Base-by-base conservation (phyloP, 2,329 filamentous ascomycete species). In the Aspergillus calidoustus region DNA sequence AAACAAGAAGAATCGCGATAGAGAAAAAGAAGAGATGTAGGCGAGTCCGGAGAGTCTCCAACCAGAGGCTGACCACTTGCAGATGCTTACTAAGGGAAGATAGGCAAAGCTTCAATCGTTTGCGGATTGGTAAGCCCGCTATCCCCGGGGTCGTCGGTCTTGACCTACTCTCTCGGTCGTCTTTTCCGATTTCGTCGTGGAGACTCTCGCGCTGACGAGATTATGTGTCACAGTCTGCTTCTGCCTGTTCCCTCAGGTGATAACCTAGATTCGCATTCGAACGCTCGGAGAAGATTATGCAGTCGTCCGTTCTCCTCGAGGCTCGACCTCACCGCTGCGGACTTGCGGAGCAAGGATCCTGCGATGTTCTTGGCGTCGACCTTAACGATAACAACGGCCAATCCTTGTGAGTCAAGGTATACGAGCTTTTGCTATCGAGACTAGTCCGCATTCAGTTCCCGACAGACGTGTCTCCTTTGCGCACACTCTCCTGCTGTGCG, bases 81-180 rank as follows among this genome's bases (percentile, higher is more conserved):
- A 57, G 48, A 6, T 46, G 55, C 55, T 57, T 57, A 57, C 55
- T 57, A 57, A 57, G 8, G 34, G 31, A 57, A 44, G 47, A 43
- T 19, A 46, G 30, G 48, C 55, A 48, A 44, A 57, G 55, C 55
- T 57, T 57, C 22, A 9, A 31, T 51, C 48, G 48, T 28, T 34
- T 23, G 38, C 48, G 47, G 52, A 44, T 51, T 57, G 47, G 55
- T 50, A 50, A 41, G 34, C 34, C 34, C 34, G 34, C 11, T 41
- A 49, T 31, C 23, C 48, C 44, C 48, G 55, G 55, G 31, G 38
- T 19, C 43, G 46, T 57, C 48, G 55, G 55, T n/a, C 28, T 50
- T 56, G 13, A 23, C 46, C 13, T 4, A 19, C 19, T 15, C 5
- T 48, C 34, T 41, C 34, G 11, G 34, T 15, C 34, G 34, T 41